Evolutionary conservation across 371 early-diverging fungal species (phyloP).

Genomic region (Cokeromyces recurvatus): DNA sequence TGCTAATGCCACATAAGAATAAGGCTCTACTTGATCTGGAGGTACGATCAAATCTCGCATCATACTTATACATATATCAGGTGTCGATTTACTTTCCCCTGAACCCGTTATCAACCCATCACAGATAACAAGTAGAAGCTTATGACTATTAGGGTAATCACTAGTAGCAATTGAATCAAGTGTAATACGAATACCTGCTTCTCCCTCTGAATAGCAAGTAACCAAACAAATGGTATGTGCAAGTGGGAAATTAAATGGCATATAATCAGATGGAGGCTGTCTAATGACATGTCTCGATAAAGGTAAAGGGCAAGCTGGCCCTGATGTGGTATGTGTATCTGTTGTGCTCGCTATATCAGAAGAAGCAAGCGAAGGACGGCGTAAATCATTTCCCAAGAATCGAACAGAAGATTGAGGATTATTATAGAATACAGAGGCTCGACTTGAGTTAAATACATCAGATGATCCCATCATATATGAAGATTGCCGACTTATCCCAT

Average conservation of each 20-base stretch:
- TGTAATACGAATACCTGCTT: conserved; percentile 86
- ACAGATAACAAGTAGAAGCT: conserved; percentile 87
- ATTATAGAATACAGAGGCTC: conserved; percentile 9
- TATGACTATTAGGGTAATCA: conserved; percentile 83
- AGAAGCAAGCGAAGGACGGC: conserved; percentile 36
- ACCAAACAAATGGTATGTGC: conserved; percentile 74
- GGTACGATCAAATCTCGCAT: conserved; percentile 73
- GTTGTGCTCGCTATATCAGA: conserved; percentile 20
- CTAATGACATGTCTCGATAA: conserved; percentile 31
- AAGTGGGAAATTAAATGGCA: conserved; percentile 66
- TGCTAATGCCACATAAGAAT: conserved; percentile 92
- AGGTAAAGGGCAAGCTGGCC: conserved; percentile 30
- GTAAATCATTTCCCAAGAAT: conserved; percentile 18
- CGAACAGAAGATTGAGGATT: conserved; percentile 14
- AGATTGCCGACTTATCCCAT: conserved; percentile 1
- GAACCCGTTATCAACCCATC: conserved; percentile 84
- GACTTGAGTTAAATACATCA: conserved; percentile 6
- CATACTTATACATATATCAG: conserved; percentile 79
- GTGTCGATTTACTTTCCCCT: conserved; percentile 74
- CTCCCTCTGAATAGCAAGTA: conserved; percentile 92
- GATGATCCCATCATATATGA: conserved; percentile 1
- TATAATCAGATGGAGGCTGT: conserved; percentile 48
- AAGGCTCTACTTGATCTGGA: conserved; percentile 57
- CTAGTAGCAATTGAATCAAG: conserved; percentile 92
- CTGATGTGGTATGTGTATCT: neutral